A percentile compares a stretch with the other conserved stretches of the same genome.
These are phyloP conservation scores for Abortiporus biennis DNA, from an alignment of 1,284 basidiomycete species.

Conservation along the genomic window DNA sequence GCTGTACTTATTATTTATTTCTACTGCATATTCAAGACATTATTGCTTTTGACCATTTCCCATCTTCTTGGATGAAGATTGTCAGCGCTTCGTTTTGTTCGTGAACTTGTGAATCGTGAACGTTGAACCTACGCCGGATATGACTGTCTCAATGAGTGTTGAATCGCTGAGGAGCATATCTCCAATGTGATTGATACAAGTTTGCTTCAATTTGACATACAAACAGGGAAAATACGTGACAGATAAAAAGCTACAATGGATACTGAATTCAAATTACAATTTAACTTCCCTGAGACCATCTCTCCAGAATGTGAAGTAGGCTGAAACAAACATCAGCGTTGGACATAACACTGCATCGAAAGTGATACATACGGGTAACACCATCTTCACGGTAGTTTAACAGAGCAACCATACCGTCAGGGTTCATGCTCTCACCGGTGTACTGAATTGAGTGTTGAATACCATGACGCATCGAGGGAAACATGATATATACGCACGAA, in stretches of 20 bases:
- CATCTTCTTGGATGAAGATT: neutral
- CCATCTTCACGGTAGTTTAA: slow-evolving; percentile 83
- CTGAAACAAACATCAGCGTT: slow-evolving; percentile 30
- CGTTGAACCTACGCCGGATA: too few relatives aligned
- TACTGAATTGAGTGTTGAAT: slow-evolving; percentile 42
- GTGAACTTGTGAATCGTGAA: too few relatives aligned
- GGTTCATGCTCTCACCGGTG: slow-evolving; percentile 83
- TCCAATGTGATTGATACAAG: too few relatives aligned
- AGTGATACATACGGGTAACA: slow-evolving; percentile 51
- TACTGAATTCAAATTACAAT: slow-evolving; percentile 33
- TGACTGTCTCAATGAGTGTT: too few relatives aligned
- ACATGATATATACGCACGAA: slow-evolving; percentile 47
- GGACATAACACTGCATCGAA: neutral
- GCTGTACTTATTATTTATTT: slow-evolving; percentile 5
- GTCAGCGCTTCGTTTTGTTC: too few relatives aligned
- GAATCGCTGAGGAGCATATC: too few relatives aligned
- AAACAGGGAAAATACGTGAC: too few relatives aligned
- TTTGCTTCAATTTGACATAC: too few relatives aligned
- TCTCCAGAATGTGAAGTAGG: slow-evolving; percentile 94
- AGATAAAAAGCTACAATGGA: too few relatives aligned
- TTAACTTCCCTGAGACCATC: slow-evolving; percentile 80
- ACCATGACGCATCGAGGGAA: neutral
- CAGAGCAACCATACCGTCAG: slow-evolving; percentile 86
- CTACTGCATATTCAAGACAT: too few relatives aligned
- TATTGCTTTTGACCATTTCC: neutral